A percentile compares a stretch with the other conserved stretches of the same genome.
These are phyloP conservation scores for Articulospora tetracladia DNA, from an alignment of 495 filamentous ascomycete genomes.

Conservation along the genomic window DNA sequence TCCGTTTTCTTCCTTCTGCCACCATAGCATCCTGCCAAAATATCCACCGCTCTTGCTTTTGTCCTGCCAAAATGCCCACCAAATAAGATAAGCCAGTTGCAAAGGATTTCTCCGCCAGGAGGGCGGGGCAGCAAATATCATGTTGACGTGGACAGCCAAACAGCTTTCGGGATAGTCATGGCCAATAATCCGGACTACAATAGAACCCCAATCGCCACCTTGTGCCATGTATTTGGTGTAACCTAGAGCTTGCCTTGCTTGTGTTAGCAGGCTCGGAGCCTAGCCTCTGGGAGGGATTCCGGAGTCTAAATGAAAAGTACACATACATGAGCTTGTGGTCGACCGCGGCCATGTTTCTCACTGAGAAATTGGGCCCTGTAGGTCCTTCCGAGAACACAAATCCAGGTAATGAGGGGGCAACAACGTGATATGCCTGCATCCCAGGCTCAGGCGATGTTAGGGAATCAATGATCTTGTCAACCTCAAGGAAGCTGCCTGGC, in stretches of 20 bases:
- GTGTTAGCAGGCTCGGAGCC: not conserved
- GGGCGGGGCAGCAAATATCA: constrained; percentile 5
- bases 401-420: constrained; percentile 65
- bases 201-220: constrained; percentile 68
- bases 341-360: constrained; percentile 52
- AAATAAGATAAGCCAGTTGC: constrained; percentile 3
- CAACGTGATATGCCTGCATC: constrained; percentile 56
- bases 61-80: constrained; percentile 11
- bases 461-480: constrained; percentile 55
- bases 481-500: constrained; percentile 67
- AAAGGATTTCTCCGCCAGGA: constrained; percentile 13
- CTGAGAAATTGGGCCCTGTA: constrained; percentile 42
- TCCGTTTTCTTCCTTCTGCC: constrained; percentile 26
- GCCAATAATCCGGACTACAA: constrained; percentile 55
- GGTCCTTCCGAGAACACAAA: constrained; percentile 53
- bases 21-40: constrained; percentile 23
- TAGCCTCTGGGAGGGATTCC: not conserved
- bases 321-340: constrained; percentile 58
- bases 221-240: constrained; percentile 64
- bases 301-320: too few species aligned
- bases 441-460: constrained; percentile 37
- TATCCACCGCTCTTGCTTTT: constrained; percentile 7
- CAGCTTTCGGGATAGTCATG: constrained; percentile 50
- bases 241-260: constrained; percentile 41
- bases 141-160: constrained; percentile 52